phyloP scores from a whole-genome alignment of 2,329 filamentous ascomycete species.

The Didymella segeticola region DNA sequence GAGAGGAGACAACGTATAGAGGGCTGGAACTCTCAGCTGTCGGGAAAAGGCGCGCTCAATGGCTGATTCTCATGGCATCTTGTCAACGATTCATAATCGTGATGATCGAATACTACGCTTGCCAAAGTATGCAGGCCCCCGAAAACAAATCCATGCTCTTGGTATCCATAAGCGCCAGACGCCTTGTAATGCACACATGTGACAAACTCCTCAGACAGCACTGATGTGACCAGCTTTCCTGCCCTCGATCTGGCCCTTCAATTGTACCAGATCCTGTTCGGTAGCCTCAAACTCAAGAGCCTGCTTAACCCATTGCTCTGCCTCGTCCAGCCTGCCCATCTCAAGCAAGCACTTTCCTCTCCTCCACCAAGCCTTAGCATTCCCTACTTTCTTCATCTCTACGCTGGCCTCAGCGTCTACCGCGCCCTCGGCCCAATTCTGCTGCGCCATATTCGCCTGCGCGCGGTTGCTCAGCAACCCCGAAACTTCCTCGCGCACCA shows the following conservation, averaged over 20 bases:
- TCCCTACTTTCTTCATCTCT: conserved; percentile 83
- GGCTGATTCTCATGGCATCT: too few species aligned
- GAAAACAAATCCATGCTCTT: conserved; percentile 12
- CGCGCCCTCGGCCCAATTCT: conserved; percentile 84
- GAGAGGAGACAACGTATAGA: too few species aligned
- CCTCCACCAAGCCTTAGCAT: conserved; percentile 95
- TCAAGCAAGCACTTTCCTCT: conserved; percentile 83
- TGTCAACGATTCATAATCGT: too few species aligned
- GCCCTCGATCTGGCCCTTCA: conserved; percentile 55
- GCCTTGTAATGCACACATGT: conserved; percentile 30
- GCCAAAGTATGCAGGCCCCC: background rate
- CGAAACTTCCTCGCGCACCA: conserved; percentile 85
- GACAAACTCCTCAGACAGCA: background rate
- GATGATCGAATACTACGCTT: too few species aligned
- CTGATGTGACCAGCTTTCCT: conserved; percentile 39
- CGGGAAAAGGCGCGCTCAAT: too few species aligned
- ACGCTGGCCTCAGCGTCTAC: conserved; percentile 88
- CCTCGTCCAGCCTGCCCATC: conserved; percentile 88
- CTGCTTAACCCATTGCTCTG: conserved; percentile 75
- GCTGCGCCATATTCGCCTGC: conserved; percentile 84
- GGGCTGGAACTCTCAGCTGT: too few species aligned
- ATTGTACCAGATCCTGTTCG: conserved; percentile 48
- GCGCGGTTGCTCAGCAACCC: conserved; percentile 85
- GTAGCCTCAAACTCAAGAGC: conserved; percentile 83
- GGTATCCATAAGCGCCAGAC: conserved; percentile 24